Evolutionary conservation across 192 early-diverging fungal species (phyloP).

Genomic region (Coemansia sp.): DNA sequence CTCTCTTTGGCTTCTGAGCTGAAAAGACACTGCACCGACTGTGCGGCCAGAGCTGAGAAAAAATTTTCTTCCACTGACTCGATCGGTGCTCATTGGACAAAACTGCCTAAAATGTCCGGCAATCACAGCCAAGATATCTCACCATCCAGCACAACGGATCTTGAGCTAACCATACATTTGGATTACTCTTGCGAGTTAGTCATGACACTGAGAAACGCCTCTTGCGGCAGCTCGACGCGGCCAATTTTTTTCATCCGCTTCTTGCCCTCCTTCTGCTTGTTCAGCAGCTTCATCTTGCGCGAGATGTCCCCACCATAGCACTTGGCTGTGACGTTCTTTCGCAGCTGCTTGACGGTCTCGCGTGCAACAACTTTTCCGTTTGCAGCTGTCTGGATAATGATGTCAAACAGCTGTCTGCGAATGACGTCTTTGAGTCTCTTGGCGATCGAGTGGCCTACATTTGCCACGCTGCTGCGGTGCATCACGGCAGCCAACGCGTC

Average conservation of each 20-base stretch:
- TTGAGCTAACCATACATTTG: background rate
- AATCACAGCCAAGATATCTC: no score
- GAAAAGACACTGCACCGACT: no score
- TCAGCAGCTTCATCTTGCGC: constrained; percentile 95
- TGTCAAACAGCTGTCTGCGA: constrained; percentile 88
- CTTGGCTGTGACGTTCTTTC: constrained; percentile 97
- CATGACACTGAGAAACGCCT: constrained; percentile 72
- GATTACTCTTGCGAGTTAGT: constrained; percentile 13
- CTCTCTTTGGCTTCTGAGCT: no score
- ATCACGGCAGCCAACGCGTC: constrained; percentile 90
- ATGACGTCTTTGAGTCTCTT: constrained; percentile 81
- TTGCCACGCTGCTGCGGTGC: constrained; percentile 69
- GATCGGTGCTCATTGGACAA: background rate
- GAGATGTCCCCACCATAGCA: constrained; percentile 97
- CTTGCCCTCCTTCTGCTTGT: constrained; percentile 95
- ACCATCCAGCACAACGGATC: background rate
- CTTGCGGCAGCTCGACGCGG: constrained; percentile 89
- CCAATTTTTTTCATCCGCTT: constrained; percentile 89
- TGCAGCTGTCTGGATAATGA: constrained; percentile 86
- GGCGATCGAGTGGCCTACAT: constrained; percentile 79
- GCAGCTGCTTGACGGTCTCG: constrained; percentile 80
- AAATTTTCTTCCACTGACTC: background rate
- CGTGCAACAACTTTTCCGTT: constrained; percentile 83
- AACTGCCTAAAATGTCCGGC: background rate
- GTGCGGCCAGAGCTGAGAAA: background rate